Conservation (phyloP, 106 monocot genomes). For the Platanthera zijinensis region DNA sequence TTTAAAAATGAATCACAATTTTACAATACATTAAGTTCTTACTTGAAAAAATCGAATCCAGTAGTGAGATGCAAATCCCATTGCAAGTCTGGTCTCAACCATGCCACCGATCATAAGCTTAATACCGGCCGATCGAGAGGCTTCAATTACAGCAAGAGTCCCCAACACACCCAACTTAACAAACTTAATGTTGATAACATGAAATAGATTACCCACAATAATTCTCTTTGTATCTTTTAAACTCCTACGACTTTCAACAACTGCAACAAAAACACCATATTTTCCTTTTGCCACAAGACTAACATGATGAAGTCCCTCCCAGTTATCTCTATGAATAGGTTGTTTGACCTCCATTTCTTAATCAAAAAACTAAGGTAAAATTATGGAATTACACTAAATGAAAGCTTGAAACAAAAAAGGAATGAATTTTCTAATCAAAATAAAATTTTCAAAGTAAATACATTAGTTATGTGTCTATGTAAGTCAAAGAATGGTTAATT, state of each 20-base stretch:
- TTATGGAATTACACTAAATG: background rate
- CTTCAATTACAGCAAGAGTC: conserved; percentile 68
- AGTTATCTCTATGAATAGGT: conserved; percentile 82
- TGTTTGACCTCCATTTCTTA: conserved; percentile 82
- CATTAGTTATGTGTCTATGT: background rate
- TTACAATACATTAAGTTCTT: background rate
- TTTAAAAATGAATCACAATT: background rate
- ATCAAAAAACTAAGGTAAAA: conserved; percentile 12
- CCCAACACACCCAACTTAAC: conserved; percentile 80
- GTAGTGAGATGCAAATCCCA: conserved; percentile 96
- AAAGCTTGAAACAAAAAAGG: background rate
- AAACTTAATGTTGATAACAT: conserved; percentile 90
- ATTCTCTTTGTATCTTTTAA: conserved; percentile 74
- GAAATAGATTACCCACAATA: conserved; percentile 61
- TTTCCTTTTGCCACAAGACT: conserved; percentile 60
- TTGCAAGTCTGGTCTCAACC: conserved; percentile 91
- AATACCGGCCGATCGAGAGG: conserved; percentile 36
- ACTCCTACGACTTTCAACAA: conserved; percentile 92
- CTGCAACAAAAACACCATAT: conserved; percentile 70
- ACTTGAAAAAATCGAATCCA: conserved; percentile 90
- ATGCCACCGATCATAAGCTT: conserved; percentile 93
- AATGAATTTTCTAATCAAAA: background rate
- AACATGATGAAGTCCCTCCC: conserved; percentile 72
- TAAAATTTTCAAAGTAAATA: background rate
- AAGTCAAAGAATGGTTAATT: background rate